Conservation (phyloP, 306 rosid species). For the Astragalus membranaceus region DNA sequence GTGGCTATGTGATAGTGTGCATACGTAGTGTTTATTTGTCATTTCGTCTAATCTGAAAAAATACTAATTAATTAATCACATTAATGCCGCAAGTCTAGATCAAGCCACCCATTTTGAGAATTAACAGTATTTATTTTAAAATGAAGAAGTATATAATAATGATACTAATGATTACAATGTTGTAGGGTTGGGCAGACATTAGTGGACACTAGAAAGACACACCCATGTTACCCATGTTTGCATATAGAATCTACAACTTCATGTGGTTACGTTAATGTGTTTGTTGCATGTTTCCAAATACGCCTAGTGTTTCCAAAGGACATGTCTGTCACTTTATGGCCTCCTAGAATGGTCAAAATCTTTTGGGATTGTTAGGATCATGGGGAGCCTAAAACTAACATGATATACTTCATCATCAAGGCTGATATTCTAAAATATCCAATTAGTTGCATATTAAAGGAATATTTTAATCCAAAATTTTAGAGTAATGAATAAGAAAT, state of each 20-base stretch:
- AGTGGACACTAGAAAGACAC: conserved; percentile 16
- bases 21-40: too few relatives aligned
- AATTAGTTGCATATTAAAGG: not conserved
- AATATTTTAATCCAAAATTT: not conserved
- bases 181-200: not conserved
- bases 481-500: too few relatives aligned
- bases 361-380: not conserved
- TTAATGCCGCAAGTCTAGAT: not conserved
- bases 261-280: conserved; percentile 27
- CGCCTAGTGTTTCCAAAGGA: conserved; percentile 9
- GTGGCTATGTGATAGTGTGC: too few relatives aligned
- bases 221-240: conserved; percentile 41
- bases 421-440: too few relatives aligned
- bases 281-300: conserved; percentile 27
- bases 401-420: not conserved
- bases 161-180: not conserved
- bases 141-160: not conserved
- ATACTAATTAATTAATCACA: not conserved
- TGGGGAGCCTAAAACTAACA: not conserved
- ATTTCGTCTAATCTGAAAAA: too few relatives aligned
- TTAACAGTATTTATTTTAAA: not conserved
- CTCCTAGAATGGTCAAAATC: not conserved
- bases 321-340: conserved; percentile 39
- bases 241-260: not conserved
- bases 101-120: not conserved